These are phyloP conservation scores for Daldinia childiae DNA, from an alignment of 495 filamentous ascomycete species.

Conservation along the genomic window DNA sequence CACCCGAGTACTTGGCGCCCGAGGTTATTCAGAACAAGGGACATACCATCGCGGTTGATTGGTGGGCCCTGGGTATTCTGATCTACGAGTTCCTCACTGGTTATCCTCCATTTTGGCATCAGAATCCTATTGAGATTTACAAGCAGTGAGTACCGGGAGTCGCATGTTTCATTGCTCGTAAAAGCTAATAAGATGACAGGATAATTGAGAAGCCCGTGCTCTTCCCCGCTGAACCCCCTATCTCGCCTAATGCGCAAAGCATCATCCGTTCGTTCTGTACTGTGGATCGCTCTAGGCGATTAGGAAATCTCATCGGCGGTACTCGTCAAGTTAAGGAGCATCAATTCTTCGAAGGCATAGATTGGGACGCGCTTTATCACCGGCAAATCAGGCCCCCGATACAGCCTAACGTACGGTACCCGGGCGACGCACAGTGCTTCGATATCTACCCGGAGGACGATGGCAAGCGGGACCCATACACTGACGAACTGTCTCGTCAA, in stretches of 20 bases:
- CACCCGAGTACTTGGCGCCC: constrained; percentile 94
- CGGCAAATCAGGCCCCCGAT: constrained; percentile 80
- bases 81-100: constrained; percentile 97
- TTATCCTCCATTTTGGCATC: constrained; percentile 96
- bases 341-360: constrained; percentile 82
- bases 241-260: constrained; percentile 80
- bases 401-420: constrained; percentile 79
- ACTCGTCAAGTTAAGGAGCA: constrained; percentile 84
- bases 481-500: constrained; percentile 73
- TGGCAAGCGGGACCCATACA: constrained; percentile 67
- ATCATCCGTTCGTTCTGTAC: constrained; percentile 89
- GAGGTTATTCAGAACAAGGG: constrained; percentile 97
- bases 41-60: constrained; percentile 96
- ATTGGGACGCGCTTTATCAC: constrained; percentile 86
- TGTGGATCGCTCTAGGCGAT: constrained; percentile 83
- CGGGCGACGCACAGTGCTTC: constrained; percentile 89
- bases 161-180: background rate
- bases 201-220: constrained; percentile 78
- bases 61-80: constrained; percentile 97
- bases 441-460: constrained; percentile 80
- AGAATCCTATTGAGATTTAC: constrained; percentile 96
- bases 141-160: constrained; percentile 68
- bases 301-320: constrained; percentile 90
- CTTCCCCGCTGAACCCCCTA: constrained; percentile 68
- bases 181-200: constrained; percentile 50